Percentiles rank a stretch among this genome's conserved stretches.
Evolutionary conservation across 306 rosid genomes (phyloP).

Genomic region (Vigna angularis): DNA sequence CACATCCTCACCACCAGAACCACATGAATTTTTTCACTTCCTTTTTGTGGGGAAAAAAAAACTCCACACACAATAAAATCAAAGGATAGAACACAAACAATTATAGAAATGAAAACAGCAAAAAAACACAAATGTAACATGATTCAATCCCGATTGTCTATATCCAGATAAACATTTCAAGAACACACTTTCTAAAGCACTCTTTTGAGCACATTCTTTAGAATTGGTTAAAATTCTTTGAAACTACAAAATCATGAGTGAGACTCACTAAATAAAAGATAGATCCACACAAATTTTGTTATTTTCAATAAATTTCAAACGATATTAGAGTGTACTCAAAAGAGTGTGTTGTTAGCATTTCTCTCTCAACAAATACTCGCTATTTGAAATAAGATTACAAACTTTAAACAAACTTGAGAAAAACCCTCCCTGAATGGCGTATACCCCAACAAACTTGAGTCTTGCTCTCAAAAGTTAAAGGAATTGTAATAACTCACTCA

Average conservation of each 20-base stretch:
- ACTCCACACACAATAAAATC: background rate
- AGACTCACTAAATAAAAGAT: too few relatives aligned
- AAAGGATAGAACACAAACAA: background rate
- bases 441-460: background rate
- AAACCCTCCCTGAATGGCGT: background rate
- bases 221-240: too few relatives aligned
- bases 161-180: background rate
- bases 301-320: too few relatives aligned
- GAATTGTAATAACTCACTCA: background rate
- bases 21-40: constrained; percentile 4
- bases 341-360: too few relatives aligned
- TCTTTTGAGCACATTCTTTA: too few relatives aligned
- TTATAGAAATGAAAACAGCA: background rate
- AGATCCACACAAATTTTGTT: too few relatives aligned
- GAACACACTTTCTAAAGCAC: too few relatives aligned
- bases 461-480: background rate
- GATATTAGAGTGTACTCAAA: too few relatives aligned
- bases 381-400: background rate
- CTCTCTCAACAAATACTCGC: background rate
- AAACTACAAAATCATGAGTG: too few relatives aligned
- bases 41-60: background rate
- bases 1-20: constrained; percentile 29
- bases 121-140: background rate
- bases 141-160: background rate
- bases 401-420: background rate